Conservation (phyloP, 75 land plant genomes). For the Picea sitchensis region DNA sequence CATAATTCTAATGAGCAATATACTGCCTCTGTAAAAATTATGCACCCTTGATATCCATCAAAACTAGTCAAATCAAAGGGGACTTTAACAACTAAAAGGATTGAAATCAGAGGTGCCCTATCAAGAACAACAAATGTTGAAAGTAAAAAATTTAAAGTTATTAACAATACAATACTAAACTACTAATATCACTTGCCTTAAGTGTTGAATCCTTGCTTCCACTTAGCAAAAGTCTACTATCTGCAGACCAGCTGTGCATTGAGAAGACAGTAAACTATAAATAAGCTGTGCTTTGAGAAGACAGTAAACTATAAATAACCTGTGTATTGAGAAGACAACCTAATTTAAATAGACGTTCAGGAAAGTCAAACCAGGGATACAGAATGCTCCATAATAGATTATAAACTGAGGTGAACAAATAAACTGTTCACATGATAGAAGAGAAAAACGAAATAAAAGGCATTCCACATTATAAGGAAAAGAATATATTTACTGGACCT, state of each 20-base stretch:
- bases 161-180: neutral
- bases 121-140: neutral
- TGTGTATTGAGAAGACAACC: neutral
- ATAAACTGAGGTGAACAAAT: neutral
- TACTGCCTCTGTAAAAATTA: too few species aligned
- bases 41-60: too few species aligned
- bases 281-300: neutral
- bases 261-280: neutral
- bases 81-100: too few species aligned
- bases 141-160: neutral
- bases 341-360: neutral
- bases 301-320: neutral
- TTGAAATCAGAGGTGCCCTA: neutral
- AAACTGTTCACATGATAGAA: neutral
- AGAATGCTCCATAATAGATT: neutral
- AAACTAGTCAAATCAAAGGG: too few species aligned
- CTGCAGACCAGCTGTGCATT: constrained; percentile 90
- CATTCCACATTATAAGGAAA: neutral
- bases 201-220: constrained; percentile 99
- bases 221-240: constrained; percentile 93
- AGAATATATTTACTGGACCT: constrained; percentile 34
- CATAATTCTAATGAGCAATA: too few species aligned
- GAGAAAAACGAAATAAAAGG: neutral
- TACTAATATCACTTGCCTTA: constrained; percentile 51
- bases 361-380: neutral